Base-by-base conservation (phyloP, 352 stramenopile genomes). In the Globisporangium alternatum region DNA sequence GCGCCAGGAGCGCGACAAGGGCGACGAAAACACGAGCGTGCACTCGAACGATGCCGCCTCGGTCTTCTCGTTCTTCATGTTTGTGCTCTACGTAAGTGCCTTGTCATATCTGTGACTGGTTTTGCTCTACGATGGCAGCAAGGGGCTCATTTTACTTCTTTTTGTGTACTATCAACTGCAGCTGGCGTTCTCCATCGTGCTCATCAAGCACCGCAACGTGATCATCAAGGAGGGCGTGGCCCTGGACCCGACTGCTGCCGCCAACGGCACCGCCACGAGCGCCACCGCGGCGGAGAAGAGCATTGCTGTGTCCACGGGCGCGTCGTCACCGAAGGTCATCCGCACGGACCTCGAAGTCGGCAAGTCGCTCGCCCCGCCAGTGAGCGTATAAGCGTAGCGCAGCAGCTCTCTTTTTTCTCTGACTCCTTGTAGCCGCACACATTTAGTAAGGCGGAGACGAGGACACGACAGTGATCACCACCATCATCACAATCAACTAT, bases 11-110 rank as follows among this genome's bases (percentile, higher is more conserved):
- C 74, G 74, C 49, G 82, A 78, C 19, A 80, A 85, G 52, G 71
- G 77, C 33, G 72, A 80, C 55, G 68, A 75, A 35, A 70, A 77
- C 68, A 88, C 80, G 19, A 88, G 75, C 58, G 78, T 94, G 22
- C 77, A 90, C 70, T 90, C 86, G 63, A 90, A 92, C 69, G 81
- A 92, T 52, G 83, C 80, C 8, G 83, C 63, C 41, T 85, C 80
- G 10, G 81, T 93, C 55, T 94, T 94, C 68, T 93, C 83, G 33
- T 93, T 91, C 74, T 92, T 94, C 72, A 90, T 93, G 81, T 91
- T 91, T 75, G 56, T 88, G 49, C 79, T 90, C 67, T 93, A 93
- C 73, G 85, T 93, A 91, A 67, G 74, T 83, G 8, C 25, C 1
- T 15, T n/a, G 12, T 45, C 41, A 30, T 67, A 15, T 37, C 39